These are phyloP conservation scores for Avena insularis DNA, from an alignment of 176 grass and related monocot species.

Conservation along the genomic window DNA sequence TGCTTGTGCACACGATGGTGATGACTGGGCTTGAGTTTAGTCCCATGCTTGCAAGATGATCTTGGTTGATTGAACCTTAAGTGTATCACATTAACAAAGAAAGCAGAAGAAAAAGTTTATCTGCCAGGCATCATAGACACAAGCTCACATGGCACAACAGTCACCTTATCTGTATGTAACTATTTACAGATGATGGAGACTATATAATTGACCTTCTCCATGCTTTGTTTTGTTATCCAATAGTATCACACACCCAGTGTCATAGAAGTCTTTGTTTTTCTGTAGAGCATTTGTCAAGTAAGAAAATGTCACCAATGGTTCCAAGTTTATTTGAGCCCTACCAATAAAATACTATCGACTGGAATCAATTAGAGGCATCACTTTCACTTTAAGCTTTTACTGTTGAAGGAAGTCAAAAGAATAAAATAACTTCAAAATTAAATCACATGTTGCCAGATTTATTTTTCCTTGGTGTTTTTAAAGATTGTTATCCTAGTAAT, in stretches of 20 bases:
- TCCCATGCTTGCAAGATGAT: neutral
- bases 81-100: neutral
- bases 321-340: constrained; percentile 37
- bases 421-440: neutral
- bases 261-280: neutral
- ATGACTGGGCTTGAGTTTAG: neutral
- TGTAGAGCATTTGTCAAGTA: neutral
- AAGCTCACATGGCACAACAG: constrained; percentile 31
- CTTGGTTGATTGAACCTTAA: neutral
- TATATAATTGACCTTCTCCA: neutral
- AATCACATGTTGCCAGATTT: neutral
- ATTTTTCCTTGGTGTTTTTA: neutral
- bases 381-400: neutral
- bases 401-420: constrained; percentile 6
- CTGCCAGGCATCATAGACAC: constrained; percentile 4
- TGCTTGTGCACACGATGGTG: constrained; percentile 1
- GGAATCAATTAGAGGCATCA: neutral
- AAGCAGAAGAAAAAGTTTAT: neutral
- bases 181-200: constrained; percentile 29
- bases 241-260: neutral
- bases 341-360: constrained; percentile 16
- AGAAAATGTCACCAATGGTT: neutral
- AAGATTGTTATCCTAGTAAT: neutral
- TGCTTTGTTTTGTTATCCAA: neutral
- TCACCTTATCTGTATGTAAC: neutral